A percentile compares a stretch with the other conserved stretches of the same genome.
Evolutionary conservation across 164 flowering plant genomes (phyloP).

Genomic region (Vitis cinerea): DNA sequence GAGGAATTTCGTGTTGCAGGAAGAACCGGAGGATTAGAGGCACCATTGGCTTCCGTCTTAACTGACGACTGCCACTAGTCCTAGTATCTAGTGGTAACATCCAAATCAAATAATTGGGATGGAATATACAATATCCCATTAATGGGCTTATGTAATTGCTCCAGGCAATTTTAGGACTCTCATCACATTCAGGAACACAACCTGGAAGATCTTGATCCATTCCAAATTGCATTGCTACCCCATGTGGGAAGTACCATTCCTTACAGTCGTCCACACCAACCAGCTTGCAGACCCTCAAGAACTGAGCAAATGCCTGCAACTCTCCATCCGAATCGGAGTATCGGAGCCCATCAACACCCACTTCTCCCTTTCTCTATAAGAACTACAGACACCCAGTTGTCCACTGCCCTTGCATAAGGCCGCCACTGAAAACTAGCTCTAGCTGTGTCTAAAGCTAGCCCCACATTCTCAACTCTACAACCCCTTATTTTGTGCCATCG

Average conservation of each 20-base stretch:
- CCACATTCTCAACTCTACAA: conserved; percentile 6
- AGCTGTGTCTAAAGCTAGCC: conserved; percentile 15
- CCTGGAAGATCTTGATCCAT: conserved; percentile 47
- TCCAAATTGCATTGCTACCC: conserved; percentile 57
- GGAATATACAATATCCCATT: conserved; percentile 26
- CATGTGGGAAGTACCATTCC: conserved; percentile 34
- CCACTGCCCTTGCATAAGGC: conserved; percentile 19
- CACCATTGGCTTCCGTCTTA: not conserved
- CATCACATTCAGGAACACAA: conserved; percentile 4
- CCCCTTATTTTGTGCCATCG: conserved; percentile 22
- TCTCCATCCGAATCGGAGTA: conserved; percentile 10
- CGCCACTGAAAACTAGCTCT: conserved; percentile 32
- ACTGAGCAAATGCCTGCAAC: conserved; percentile 19
- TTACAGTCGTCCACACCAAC: conserved; percentile 28
- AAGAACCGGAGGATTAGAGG: not conserved
- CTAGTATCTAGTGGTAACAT: conserved; percentile 27
- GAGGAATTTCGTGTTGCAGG: not conserved
- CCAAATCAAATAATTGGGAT: conserved; percentile 13
- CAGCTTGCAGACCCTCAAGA: conserved; percentile 30
- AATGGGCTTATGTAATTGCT: conserved; percentile 20
- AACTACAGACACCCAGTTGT: conserved; percentile 1
- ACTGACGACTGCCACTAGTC: conserved; percentile 18
- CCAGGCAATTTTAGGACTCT: conserved; percentile 28
- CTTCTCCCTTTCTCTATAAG: conserved; percentile 20
- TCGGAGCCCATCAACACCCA: conserved; percentile 6